Percentiles rank a stretch among this genome's conserved stretches.
These are phyloP conservation scores for Candida orba DNA, from an alignment of 805 yeast genomes.

Conservation along the genomic window DNA sequence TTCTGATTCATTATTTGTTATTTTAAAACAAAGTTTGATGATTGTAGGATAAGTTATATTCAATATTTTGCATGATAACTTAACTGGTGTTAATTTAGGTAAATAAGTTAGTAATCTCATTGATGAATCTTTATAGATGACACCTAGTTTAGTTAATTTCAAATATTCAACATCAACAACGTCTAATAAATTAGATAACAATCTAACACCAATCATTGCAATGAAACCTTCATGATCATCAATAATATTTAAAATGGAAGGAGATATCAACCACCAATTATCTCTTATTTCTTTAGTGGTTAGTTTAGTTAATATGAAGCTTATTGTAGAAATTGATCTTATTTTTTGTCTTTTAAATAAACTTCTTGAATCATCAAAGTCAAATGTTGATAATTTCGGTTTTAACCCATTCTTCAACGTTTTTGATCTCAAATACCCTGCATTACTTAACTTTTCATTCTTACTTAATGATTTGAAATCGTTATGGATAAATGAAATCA, in stretches of 20 bases:
- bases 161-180: conserved; percentile 12
- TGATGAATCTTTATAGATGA: conserved; percentile 16
- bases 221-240: conserved; percentile 24
- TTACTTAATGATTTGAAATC: conserved; percentile 10
- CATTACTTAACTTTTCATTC: conserved; percentile 12
- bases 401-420: conserved; percentile 4
- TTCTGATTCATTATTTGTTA: neutral
- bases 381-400: conserved; percentile 11
- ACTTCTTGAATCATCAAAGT: conserved; percentile 8
- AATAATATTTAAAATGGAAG: conserved; percentile 20
- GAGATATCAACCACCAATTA: conserved; percentile 22
- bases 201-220: conserved; percentile 17
- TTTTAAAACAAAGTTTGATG: conserved; percentile 6
- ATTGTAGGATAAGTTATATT: conserved; percentile 13
- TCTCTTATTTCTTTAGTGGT: conserved; percentile 6
- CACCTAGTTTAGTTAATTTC: conserved; percentile 12
- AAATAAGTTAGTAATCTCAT: conserved; percentile 20
- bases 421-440: conserved; percentile 16
- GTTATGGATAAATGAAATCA: conserved; percentile 2
- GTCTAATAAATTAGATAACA: conserved; percentile 12
- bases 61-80: conserved; percentile 12
- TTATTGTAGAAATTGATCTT: conserved; percentile 13
- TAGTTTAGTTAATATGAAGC: conserved; percentile 3
- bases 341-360: conserved; percentile 14
- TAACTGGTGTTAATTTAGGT: conserved; percentile 20